Percentiles rank a stretch among this genome's conserved stretches.
Evolutionary conservation across 2,329 filamentous ascomycete species (phyloP).

Genomic region (Tothia fuscella): DNA sequence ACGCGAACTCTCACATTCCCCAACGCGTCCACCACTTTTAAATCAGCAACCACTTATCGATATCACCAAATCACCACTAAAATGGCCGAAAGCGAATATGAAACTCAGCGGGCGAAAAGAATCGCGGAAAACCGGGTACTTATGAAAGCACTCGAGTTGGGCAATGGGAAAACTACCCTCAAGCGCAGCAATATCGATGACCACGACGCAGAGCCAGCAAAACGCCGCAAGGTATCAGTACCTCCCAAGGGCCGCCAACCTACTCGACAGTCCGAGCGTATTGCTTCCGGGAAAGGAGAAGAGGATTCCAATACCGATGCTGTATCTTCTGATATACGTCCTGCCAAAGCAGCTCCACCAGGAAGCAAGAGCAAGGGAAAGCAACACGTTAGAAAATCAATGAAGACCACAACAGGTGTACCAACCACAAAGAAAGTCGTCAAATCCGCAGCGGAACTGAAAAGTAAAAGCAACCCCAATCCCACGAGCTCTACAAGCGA

Average conservation of each 20-base stretch:
- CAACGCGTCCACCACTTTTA: no score
- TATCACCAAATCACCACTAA: no score
- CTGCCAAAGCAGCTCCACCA: no score
- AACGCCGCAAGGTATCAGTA: conserved; percentile 28
- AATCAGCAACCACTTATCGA: no score
- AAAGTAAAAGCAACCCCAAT: background rate
- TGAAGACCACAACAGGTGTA: conserved; percentile 24
- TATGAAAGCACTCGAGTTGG: conserved; percentile 35
- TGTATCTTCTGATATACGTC: no score
- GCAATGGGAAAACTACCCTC: conserved; percentile 15
- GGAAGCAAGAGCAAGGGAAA: no score
- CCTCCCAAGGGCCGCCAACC: conserved; percentile 23
- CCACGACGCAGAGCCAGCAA: conserved; percentile 17
- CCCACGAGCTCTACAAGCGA: background rate
- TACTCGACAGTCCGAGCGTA: conserved; percentile 35
- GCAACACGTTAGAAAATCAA: conserved; percentile 25
- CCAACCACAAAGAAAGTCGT: background rate
- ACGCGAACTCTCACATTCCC: no score
- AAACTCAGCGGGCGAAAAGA: conserved; percentile 34
- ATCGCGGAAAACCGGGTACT: conserved; percentile 39
- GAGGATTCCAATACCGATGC: no score
- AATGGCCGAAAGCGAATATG: conserved; percentile 35
- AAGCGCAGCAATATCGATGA: background rate
- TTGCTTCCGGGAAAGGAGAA: conserved; percentile 33
- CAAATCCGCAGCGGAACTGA: no score